phyloP scores from a whole-genome alignment of 2,329 filamentous ascomycete species.

The Periconia macrospinosa region DNA sequence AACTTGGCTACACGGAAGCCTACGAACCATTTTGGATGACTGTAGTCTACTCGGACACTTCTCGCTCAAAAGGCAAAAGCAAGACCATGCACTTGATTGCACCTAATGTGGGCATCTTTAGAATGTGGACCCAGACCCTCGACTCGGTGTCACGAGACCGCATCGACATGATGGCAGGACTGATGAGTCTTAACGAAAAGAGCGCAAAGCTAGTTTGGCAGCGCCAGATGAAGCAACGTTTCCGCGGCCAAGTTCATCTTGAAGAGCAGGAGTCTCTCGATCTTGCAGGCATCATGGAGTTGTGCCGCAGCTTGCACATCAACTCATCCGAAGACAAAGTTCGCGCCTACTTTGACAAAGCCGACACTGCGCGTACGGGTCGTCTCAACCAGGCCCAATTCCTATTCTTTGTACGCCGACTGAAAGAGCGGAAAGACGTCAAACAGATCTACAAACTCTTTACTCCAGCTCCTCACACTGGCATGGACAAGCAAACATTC shows the following conservation, averaged over 20 bases:
- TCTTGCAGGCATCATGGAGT: conserved; percentile 74
- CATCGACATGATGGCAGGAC: conserved; percentile 84
- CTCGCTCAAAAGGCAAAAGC: conserved; percentile 71
- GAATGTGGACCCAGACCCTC: conserved; percentile 81
- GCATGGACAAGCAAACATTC: conserved; percentile 74
- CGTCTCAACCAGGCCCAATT: conserved; percentile 80
- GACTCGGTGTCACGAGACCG: conserved; percentile 83
- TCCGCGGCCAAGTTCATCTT: conserved; percentile 54
- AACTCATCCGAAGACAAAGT: conserved; percentile 79
- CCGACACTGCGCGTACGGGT: conserved; percentile 66
- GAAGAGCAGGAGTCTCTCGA: conserved; percentile 72
- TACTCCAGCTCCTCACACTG: conserved; percentile 56
- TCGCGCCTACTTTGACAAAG: conserved; percentile 71
- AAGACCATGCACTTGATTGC: conserved; percentile 90
- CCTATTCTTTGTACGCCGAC: conserved; percentile 75
- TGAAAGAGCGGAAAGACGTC: conserved; percentile 85
- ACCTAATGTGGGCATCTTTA: conserved; percentile 69
- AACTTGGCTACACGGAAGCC: conserved; percentile 70
- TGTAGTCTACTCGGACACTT: conserved; percentile 80
- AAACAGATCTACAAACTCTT: conserved; percentile 69
- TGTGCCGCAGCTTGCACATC: conserved; percentile 90
- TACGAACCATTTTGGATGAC: conserved; percentile 81
- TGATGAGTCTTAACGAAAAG: conserved; percentile 75
- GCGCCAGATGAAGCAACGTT: conserved; percentile 75
- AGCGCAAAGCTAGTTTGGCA: conserved; percentile 85